These are phyloP conservation scores for Alliaria petiolata DNA, from an alignment of 345 rosid genomes.

Conservation along the genomic window DNA sequence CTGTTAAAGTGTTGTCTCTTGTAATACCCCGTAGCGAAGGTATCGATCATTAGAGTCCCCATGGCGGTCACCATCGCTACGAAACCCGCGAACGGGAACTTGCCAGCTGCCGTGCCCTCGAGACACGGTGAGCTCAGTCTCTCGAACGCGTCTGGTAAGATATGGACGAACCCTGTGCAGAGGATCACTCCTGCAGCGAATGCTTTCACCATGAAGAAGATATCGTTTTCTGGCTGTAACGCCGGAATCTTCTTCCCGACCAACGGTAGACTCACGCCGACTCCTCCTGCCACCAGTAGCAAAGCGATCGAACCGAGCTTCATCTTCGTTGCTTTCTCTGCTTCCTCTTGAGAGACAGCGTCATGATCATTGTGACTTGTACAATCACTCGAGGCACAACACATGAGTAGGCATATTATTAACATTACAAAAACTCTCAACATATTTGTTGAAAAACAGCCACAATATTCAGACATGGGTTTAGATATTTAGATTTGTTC, in stretches of 20 bases:
- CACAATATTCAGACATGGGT: conserved; percentile 11
- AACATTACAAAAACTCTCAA: conserved; percentile 11
- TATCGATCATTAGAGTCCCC: conserved; percentile 43
- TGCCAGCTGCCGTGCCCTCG: conserved; percentile 24
- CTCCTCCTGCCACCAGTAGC: conserved; percentile 27
- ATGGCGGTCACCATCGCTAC: conserved; percentile 45
- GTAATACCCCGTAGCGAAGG: conserved; percentile 42
- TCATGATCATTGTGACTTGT: conserved; percentile 24
- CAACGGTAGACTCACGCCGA: conserved; percentile 35
- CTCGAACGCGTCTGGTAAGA: conserved; percentile 44
- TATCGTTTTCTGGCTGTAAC: conserved; percentile 33
- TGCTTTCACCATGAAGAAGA: conserved; percentile 45
- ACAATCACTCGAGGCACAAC: conserved; percentile 33
- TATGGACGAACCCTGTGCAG: conserved; percentile 44
- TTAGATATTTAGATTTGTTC: conserved; percentile 15
- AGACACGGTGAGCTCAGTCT: conserved; percentile 41
- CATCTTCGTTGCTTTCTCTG: conserved; percentile 24
- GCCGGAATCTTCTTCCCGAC: conserved; percentile 32
- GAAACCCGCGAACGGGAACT: conserved; percentile 47
- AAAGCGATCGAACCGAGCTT: conserved; percentile 32
- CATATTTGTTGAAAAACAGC: conserved; percentile 12
- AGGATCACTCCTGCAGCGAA: conserved; percentile 53
- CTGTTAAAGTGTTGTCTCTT: conserved; percentile 36
- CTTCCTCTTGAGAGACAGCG: conserved; percentile 3
- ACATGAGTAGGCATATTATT: conserved; percentile 18